Conservation (phyloP, 768 basidiomycete genomes). For the Lactarius sp. region DNA sequence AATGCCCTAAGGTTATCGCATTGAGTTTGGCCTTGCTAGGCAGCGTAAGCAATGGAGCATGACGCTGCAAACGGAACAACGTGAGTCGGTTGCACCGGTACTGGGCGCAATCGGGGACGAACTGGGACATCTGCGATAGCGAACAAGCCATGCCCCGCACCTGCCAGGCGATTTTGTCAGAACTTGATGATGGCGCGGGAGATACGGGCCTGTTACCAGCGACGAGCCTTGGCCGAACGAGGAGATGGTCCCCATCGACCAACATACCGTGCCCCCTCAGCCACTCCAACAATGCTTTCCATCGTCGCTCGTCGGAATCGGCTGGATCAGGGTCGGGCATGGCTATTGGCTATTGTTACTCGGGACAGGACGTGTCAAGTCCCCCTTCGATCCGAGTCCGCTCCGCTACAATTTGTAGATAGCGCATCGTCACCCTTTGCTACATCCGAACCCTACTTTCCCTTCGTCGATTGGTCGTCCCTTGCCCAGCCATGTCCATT, state of each 20-base stretch:
- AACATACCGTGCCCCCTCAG: slow-evolving; percentile 22
- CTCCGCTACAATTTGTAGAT: background rate
- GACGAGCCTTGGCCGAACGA: slow-evolving; percentile 48
- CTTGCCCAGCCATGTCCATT: slow-evolving; percentile 53
- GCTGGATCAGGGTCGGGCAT: background rate
- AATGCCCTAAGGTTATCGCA: slow-evolving; percentile 53
- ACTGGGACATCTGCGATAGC: slow-evolving; percentile 42
- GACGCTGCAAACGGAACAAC: slow-evolving; percentile 7
- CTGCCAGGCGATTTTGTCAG: slow-evolving; percentile 32
- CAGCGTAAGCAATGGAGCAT: slow-evolving; percentile 51
- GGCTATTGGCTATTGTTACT: background rate
- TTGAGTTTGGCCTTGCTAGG: slow-evolving; percentile 73
- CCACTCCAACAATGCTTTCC: slow-evolving; percentile 22
- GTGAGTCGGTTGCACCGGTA: background rate
- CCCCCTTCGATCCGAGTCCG: background rate
- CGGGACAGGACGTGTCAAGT: background rate
- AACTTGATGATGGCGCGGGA: background rate
- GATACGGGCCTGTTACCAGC: slow-evolving; percentile 40
- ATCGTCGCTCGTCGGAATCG: slow-evolving; percentile 14
- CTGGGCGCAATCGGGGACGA: slow-evolving; percentile 23
- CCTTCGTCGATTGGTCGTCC: background rate
- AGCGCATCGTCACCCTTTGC: background rate
- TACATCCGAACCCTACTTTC: background rate
- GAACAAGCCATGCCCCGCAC: slow-evolving; percentile 69
- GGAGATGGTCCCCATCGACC: slow-evolving; percentile 36